A percentile compares a stretch with the other conserved stretches of the same genome.
Evolutionary conservation across 768 basidiomycete species (phyloP).

Genomic region (Leccinum sublutescens): DNA sequence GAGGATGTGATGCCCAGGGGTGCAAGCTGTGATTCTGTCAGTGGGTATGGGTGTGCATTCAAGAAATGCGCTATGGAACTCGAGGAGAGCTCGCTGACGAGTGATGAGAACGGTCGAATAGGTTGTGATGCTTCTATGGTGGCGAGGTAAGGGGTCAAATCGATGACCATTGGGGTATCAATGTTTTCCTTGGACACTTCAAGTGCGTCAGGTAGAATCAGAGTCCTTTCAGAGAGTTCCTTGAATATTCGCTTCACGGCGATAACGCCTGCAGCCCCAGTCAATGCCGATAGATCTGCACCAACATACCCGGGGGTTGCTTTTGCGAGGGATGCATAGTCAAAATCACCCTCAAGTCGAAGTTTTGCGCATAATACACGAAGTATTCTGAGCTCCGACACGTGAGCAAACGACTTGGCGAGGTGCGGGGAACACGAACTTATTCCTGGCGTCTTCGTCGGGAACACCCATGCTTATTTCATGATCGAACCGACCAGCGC

Average conservation of each 20-base stretch:
- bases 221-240: constrained; percentile 63
- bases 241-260: constrained; percentile 97
- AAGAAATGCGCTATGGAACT: constrained; percentile 90
- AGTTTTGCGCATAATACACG: constrained; percentile 82
- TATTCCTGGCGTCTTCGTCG: constrained; percentile 83
- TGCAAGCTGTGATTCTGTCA: constrained; percentile 74
- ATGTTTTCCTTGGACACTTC: constrained; percentile 15
- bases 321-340: constrained; percentile 83
- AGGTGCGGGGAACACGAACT: constrained; percentile 50
- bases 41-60: constrained; percentile 76
- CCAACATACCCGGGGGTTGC: constrained; percentile 97
- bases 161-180: constrained; percentile 40
- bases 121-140: constrained; percentile 17
- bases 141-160: constrained; percentile 22
- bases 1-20: constrained; percentile 76
- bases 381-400: constrained; percentile 61
- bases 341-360: constrained; percentile 82
- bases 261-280: constrained; percentile 91
- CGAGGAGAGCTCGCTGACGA: constrained; percentile 42
- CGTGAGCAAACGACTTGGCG: background rate
- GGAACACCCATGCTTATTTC: constrained; percentile 99
- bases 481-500: constrained; percentile 95
- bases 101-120: constrained; percentile 34
- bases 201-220: constrained; percentile 49
- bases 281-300: constrained; percentile 87